These are phyloP conservation scores for Tilletiaria anomala DNA, from an alignment of 1,284 basidiomycete species.

Conservation along the genomic window DNA sequence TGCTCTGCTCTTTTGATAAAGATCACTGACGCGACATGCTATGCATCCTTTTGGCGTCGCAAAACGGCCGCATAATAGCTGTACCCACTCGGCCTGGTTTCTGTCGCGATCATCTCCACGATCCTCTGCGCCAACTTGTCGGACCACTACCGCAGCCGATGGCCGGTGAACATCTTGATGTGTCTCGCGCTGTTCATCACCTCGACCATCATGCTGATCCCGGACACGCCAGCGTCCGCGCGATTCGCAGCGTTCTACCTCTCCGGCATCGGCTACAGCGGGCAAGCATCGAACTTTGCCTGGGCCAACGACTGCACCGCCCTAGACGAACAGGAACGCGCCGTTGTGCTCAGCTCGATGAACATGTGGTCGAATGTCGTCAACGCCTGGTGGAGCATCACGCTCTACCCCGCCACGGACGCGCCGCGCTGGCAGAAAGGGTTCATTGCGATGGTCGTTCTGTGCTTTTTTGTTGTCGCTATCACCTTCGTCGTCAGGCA, in stretches of 20 bases:
- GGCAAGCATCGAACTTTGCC: slow-evolving; percentile 34
- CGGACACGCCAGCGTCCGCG: slow-evolving; percentile 18
- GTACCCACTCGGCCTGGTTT: slow-evolving; percentile 14
- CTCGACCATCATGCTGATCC: slow-evolving; percentile 15
- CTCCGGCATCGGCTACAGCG: slow-evolving; percentile 23
- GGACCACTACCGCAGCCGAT: not conserved
- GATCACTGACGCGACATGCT: too few species aligned
- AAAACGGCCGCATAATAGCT: slow-evolving; percentile 8
- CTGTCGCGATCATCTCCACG: slow-evolving; percentile 16
- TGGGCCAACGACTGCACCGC: slow-evolving; percentile 31
- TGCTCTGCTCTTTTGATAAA: too few species aligned
- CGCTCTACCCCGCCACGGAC: slow-evolving; percentile 21
- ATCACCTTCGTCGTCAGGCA: slow-evolving; percentile 4
- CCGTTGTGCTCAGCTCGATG: slow-evolving; percentile 21
- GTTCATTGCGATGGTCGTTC: slow-evolving; percentile 19
- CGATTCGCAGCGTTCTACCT: slow-evolving; percentile 28
- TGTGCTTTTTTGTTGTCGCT: slow-evolving; percentile 4
- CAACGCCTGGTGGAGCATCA: slow-evolving; percentile 26
- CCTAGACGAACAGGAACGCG: slow-evolving; percentile 28
- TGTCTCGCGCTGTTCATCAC: slow-evolving; percentile 9
- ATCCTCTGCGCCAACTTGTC: slow-evolving; percentile 6
- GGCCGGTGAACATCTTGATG: slow-evolving; percentile 16
- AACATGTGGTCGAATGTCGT: slow-evolving; percentile 17
- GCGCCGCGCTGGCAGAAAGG: slow-evolving; percentile 23
- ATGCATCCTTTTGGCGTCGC: too few species aligned